Evolutionary conservation across 2,329 filamentous ascomycete species (phyloP), one percentile per base, ranked within the genome.

Genomic region (Alternaria dauci): DNA sequence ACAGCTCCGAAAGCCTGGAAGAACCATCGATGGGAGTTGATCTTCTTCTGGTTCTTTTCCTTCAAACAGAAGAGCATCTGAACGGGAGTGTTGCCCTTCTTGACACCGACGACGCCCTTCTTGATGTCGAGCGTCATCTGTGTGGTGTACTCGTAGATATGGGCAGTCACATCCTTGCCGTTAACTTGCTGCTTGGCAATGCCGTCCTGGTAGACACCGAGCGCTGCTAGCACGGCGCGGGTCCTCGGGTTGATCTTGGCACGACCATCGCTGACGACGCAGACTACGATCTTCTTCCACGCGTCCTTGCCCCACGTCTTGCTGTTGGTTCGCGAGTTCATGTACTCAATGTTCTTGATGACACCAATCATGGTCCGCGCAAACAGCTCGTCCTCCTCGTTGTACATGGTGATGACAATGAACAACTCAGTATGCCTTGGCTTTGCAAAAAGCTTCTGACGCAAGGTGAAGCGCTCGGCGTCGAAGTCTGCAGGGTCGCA

Each of bases 1-100:
- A 98, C 91, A 23, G 89, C 88, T 32, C 95, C 95, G 77, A 99
- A 99, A 0, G 94, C 95, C 70, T 96, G 91, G 85, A 99, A 99
- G 83, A 99, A 98, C 95, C 95, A 99, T 77, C 95, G 86, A 79
- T 99, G 95, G 0, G 95, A 98, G 78, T 99, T 99, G 87, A 99
- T 99, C 85, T 99, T 99, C 85, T 99, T 99, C 82, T 97, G 94
- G 77, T 99, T 99, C 87, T 97, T 98, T 77, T 99, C 95, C 83
- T 99, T 99, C 62, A 99, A 81, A 78, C 95, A 99, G 84, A 99
- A 99, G 5, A 99, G 87, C 83, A 99, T 91, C 81, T 99, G 95
- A 2, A 99, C 92, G 0, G 95, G 94, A 63, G 95, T 93, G 62
- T 91, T 87, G 6, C 85, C 91, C 74, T 93, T 92, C 64, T 95